Evolutionary conservation across 192 early-diverging fungal species (phyloP), one percentile per base, ranked within the genome.

Genomic region (Backusella liffmaniae): DNA sequence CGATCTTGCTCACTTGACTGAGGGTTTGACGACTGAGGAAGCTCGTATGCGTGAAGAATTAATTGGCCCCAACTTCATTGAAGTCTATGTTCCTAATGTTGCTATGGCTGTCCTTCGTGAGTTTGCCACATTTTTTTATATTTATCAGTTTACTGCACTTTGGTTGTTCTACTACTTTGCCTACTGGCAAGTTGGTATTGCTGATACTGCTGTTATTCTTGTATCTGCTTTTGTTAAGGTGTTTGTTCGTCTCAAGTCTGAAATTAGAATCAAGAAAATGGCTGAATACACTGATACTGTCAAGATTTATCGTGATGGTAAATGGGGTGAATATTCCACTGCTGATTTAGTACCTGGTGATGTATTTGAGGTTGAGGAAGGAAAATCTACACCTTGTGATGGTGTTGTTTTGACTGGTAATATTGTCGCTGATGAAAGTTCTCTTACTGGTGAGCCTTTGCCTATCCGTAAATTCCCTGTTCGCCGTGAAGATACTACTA

Each of bases 331-430:
- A 7, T 23, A 87, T 42, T 84, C 85, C 3, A 85, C 89, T 23
- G 73, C 72, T 66, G 84, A 92, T 4, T 75, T 93, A 35, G 90
- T 91, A n/a, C 89, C 90, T 16, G 93, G 93, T 49, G 93, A 94
- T 79, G 90, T 94, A 5, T 86, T 93, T 62, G 81, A 87, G 73
- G 70, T 94, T 9, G 72, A 66, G 0, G 72, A 82, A 66, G 84
- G 85, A 37, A 84, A 85, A 75, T 80, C 82, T 21, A 78, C 86
- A 66, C 79, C 81, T 23, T 89, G 88, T 77, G 88, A 87, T 79
- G 81, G 82, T 49, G 68, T 87, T 41, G 59, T 89, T 29, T 49
- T 86, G 12, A 68, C 72, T 51, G 92, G 91, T 30, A 88, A 87
- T 30, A 84, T 86, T 21, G 87, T 94, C 15, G 88, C 88, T 78